These are phyloP conservation scores for Neurospora sp. DNA, from an alignment of 2,329 filamentous ascomycete genomes.

Conservation along the genomic window DNA sequence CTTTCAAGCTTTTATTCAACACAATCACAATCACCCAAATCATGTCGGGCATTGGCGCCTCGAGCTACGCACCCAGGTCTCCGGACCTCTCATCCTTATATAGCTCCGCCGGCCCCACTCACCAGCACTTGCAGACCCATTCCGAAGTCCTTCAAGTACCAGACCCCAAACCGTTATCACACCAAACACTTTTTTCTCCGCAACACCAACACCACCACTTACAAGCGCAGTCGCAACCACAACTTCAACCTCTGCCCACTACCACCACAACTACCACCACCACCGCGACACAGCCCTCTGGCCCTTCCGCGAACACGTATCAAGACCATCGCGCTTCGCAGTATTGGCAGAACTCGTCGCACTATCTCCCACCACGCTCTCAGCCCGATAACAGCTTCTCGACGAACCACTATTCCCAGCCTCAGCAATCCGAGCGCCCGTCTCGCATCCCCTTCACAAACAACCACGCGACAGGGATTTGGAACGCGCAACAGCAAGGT, in stretches of 20 bases:
- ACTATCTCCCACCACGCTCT: neutral
- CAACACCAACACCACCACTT: slow-evolving; percentile 21
- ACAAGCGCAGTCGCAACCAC: slow-evolving; percentile 16
- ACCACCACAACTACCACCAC: slow-evolving; percentile 14
- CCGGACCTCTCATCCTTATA: slow-evolving; percentile 50
- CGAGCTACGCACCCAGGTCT: slow-evolving; percentile 43
- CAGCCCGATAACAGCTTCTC: slow-evolving; percentile 7
- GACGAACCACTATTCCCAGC: slow-evolving; percentile 4
- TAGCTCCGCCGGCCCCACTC: slow-evolving; percentile 24
- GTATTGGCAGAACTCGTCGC: slow-evolving; percentile 10
- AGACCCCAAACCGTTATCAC: slow-evolving; percentile 23
- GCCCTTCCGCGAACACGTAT: slow-evolving; percentile 10
- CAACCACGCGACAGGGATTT: slow-evolving; percentile 3
- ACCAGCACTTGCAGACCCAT: slow-evolving; percentile 17
- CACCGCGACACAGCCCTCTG: slow-evolving; percentile 9
- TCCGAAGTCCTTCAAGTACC: neutral
- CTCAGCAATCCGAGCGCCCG: slow-evolving; percentile 14
- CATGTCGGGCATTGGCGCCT: slow-evolving; percentile 38
- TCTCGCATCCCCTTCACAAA: slow-evolving; percentile 5
- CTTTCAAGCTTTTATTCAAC: neutral
- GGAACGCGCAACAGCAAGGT: slow-evolving; percentile 8
- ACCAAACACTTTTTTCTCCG: slow-evolving; percentile 19
- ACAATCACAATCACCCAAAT: slow-evolving; percentile 18
- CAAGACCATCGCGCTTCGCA: slow-evolving; percentile 17
- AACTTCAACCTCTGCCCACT: slow-evolving; percentile 12